Evolutionary conservation across 441 rosid species (phyloP).

Genomic region (Populus hybrid): DNA sequence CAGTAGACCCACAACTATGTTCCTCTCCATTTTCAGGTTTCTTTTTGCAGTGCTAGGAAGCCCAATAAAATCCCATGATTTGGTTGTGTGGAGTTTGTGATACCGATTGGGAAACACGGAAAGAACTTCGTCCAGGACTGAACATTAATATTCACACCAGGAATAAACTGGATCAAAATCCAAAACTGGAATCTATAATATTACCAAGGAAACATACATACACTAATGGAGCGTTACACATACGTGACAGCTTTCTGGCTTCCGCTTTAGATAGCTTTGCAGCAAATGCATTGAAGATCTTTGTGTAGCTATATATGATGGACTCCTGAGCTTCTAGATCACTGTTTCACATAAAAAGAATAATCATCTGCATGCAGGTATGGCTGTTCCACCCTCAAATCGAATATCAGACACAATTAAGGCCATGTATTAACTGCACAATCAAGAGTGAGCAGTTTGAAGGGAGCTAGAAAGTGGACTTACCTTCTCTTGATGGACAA

Average conservation of each 20-base stretch:
- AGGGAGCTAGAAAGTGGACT: not conserved
- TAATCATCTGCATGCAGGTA: not conserved
- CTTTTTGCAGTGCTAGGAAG: conserved; percentile 64
- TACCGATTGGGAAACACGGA: conserved; percentile 56
- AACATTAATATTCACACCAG: conserved; percentile 4
- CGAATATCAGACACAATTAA: not conserved
- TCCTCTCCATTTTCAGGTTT: conserved; percentile 50
- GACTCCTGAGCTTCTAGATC: conserved; percentile 54
- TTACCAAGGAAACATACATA: not conserved
- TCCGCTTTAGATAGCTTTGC: conserved; percentile 65
- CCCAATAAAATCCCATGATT: conserved; percentile 85
- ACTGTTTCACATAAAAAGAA: conserved; percentile 26
- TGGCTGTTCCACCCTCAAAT: not conserved
- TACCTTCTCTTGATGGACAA: conserved; percentile 54
- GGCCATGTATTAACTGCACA: not conserved
- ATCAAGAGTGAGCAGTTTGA: not conserved
- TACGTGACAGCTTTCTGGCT: conserved; percentile 54
- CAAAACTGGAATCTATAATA: not conserved
- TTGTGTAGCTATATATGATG: conserved; percentile 67
- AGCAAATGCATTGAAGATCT: conserved; percentile 86
- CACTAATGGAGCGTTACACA: not conserved
- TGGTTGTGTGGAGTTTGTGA: conserved; percentile 75
- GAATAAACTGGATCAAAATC: not conserved
- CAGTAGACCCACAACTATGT: conserved; percentile 66
- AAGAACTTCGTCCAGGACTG: conserved; percentile 50